These are phyloP conservation scores for Trametes punicea DNA, from an alignment of 768 basidiomycete genomes.

Conservation along the genomic window DNA sequence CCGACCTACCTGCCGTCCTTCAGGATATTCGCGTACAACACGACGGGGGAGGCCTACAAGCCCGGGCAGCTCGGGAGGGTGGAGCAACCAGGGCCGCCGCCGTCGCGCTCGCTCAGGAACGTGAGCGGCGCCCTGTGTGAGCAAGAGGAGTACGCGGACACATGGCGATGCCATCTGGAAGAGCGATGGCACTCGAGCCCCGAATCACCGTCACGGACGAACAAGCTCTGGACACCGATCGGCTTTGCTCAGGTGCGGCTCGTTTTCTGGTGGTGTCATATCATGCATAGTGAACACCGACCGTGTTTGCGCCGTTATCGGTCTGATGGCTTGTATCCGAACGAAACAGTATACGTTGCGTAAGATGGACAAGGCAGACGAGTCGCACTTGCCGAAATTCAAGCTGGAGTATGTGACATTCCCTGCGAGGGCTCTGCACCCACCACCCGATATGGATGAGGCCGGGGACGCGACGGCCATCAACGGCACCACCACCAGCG, in stretches of 20 bases:
- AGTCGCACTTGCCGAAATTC: conserved; percentile 54
- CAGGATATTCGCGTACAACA: conserved; percentile 80
- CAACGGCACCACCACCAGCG: background rate
- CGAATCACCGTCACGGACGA: conserved; percentile 66
- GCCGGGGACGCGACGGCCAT: conserved; percentile 3
- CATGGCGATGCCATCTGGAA: conserved; percentile 62
- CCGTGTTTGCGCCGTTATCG: background rate
- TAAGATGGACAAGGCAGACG: conserved; percentile 39
- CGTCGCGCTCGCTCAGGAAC: conserved; percentile 9
- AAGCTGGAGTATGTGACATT: conserved; percentile 81
- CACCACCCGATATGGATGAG: conserved; percentile 23
- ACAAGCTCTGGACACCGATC: conserved; percentile 67
- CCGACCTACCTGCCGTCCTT: conserved; percentile 87
- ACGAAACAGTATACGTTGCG: conserved; percentile 62
- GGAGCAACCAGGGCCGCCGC: conserved; percentile 18
- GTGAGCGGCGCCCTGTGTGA: conserved; percentile 40
- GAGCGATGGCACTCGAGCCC: conserved; percentile 60
- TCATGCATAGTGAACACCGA: background rate
- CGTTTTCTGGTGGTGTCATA: background rate
- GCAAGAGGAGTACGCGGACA: conserved; percentile 48
- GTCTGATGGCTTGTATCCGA: background rate
- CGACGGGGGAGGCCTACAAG: conserved; percentile 38
- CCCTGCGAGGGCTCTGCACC: conserved; percentile 40
- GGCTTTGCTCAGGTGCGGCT: conserved; percentile 79
- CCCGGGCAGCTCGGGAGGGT: conserved; percentile 44